These are phyloP conservation scores for Reticulascus tulasneorum DNA, from an alignment of 2,329 filamentous ascomycete species.

Conservation along the genomic window DNA sequence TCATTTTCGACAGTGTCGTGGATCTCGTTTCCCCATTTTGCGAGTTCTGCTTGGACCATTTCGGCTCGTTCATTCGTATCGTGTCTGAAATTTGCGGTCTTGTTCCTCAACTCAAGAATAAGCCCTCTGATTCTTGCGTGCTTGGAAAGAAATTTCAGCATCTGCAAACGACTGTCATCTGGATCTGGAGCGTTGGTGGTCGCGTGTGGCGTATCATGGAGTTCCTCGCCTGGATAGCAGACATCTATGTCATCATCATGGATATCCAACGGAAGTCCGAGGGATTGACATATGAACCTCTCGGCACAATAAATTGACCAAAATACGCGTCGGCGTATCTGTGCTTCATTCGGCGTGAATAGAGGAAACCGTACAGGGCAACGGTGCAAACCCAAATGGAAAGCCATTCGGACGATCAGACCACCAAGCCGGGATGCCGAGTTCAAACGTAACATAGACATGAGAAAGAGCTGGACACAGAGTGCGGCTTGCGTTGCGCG, in stretches of 20 bases:
- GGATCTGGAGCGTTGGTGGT: constrained; percentile 12
- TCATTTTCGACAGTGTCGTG: constrained; percentile 42
- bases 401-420: constrained; percentile 50
- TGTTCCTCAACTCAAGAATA: constrained; percentile 49
- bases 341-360: constrained; percentile 41
- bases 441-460: constrained; percentile 53
- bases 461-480: constrained; percentile 49
- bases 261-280: constrained; percentile 51
- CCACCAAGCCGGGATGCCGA: constrained; percentile 54
- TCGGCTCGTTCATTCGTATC: constrained; percentile 37
- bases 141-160: constrained; percentile 37
- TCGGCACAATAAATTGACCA: constrained; percentile 56
- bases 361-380: constrained; percentile 50
- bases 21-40: constrained; percentile 50
- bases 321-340: constrained; percentile 48
- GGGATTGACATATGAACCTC: constrained; percentile 50
- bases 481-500: constrained; percentile 46
- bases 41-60: constrained; percentile 43
- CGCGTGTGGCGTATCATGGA: constrained; percentile 34
- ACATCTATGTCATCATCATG: constrained; percentile 56
- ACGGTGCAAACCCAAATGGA: constrained; percentile 55
- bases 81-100: constrained; percentile 41
- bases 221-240: constrained; percentile 47
- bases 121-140: constrained; percentile 46
- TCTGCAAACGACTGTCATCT: constrained; percentile 24